Percentiles rank a stretch among this genome's conserved stretches.
Evolutionary conservation across 1,284 basidiomycete genomes (phyloP).

Genomic region (Microbotryum saponariae): DNA sequence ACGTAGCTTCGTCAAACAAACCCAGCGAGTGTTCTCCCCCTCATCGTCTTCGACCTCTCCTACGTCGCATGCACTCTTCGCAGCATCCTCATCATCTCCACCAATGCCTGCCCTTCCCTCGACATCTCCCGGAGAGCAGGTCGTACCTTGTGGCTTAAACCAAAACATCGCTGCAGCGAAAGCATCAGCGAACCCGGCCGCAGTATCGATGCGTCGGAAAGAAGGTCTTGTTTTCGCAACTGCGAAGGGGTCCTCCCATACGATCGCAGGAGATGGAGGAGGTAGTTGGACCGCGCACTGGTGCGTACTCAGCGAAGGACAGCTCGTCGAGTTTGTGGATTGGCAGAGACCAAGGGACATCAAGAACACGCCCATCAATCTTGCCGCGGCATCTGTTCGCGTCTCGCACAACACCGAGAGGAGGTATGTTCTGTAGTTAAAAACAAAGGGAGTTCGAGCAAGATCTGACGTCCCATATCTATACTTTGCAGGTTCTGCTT

Average conservation of each 20-base stretch:
- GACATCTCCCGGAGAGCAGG: too few species aligned
- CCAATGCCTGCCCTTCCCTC: too few species aligned
- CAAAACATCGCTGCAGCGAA: too few species aligned
- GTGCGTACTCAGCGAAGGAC: constrained; percentile 30
- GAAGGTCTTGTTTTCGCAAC: constrained; percentile 33
- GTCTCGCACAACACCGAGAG: constrained; percentile 5
- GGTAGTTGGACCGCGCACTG: constrained; percentile 26
- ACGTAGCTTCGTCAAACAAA: too few species aligned
- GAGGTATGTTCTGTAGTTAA: too few species aligned
- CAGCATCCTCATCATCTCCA: too few species aligned
- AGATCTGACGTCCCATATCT: too few species aligned
- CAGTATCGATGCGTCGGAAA: constrained; percentile 14
- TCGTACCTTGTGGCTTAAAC: too few species aligned
- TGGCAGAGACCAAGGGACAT: constrained; percentile 5
- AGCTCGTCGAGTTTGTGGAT: constrained; percentile 31
- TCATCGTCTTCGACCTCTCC: too few species aligned
- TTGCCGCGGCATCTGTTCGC: constrained; percentile 4
- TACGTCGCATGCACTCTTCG: too few species aligned
- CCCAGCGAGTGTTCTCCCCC: too few species aligned
- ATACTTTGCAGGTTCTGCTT: constrained; percentile 36
- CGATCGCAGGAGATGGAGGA: constrained; percentile 24
- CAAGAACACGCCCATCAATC: constrained; percentile 7
- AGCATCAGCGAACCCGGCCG: too few species aligned
- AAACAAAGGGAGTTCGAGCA: not conserved
- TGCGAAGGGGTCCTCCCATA: constrained; percentile 18